Evolutionary conservation across 495 filamentous ascomycete genomes (phyloP), one percentile per base, ranked within the genome.

Genomic region (Hypomontagnella submonticulosa): DNA sequence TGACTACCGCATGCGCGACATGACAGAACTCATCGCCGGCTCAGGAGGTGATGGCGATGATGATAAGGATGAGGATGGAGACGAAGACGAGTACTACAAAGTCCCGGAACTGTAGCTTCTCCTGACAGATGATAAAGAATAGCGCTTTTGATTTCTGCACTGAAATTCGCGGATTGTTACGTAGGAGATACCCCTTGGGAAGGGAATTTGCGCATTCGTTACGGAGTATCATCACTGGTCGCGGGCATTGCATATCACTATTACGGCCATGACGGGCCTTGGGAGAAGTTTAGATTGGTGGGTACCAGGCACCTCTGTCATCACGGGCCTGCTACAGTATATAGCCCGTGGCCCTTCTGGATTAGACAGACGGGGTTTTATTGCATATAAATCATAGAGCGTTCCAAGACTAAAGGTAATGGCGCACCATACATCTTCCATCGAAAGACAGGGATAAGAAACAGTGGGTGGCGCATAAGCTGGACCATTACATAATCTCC

Each of bases 1-100:
- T 46, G 84, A 86, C 65, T 86, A 85, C 72, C 75, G 85, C 46
- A 77, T 85, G 77, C 79, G 78, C 30, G 84, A 86, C 63, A 79
- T 88, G 77, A 71, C 72, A 32, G 77, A 81, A 57, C 73, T 88
- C 27, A 82, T 82, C 15, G 61, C 65, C 18, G 69, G 71, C n/a
- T n/a, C 37, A 1, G 56, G 57, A 16, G 54, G 43, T 13, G 59
- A 15, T 4, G 66, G 19, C 2, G 57, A 16, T 16, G 44, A 16
- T 10, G 41, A 32, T 43, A 50, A 38, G 10, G 47, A 53, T 33
- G 42, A 41, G 11, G 34, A 27, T 15, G 41, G 38, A 1, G 33
- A 37, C 16, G 34, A 16, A 5, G 20, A 56, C 2, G 41, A 52
- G 30, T 15, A 42, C 6, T 15, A 56, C 16, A 34, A 27, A 32